These are phyloP conservation scores for Trichoderma asperelloides DNA, from an alignment of 495 filamentous ascomycete species.

Conservation along the genomic window DNA sequence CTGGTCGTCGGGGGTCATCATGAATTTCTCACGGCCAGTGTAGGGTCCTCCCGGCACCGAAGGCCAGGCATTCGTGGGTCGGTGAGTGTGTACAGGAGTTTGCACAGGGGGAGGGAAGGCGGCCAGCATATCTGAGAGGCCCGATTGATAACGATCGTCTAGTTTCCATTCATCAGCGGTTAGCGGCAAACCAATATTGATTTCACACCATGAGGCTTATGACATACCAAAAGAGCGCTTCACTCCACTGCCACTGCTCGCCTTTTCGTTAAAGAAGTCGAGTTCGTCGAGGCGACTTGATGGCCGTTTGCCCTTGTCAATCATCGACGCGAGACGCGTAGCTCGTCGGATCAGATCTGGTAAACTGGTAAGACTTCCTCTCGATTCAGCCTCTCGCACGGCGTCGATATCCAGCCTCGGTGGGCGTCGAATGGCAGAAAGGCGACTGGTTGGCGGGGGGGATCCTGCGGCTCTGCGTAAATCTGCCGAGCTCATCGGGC, in stretches of 20 bases:
- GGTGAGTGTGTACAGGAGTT: conserved; percentile 41
- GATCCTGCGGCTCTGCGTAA: conserved; percentile 23
- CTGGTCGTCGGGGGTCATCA: not conserved
- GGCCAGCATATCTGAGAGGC: conserved; percentile 79
- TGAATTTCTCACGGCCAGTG: not conserved
- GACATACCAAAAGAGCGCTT: conserved; percentile 23
- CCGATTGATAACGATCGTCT: conserved; percentile 35
- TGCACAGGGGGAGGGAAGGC: conserved; percentile 80
- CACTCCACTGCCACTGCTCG: conserved; percentile 23
- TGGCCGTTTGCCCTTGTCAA: conserved; percentile 75
- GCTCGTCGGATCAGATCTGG: conserved; percentile 85
- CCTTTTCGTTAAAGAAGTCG: conserved; percentile 34
- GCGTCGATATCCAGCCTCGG: conserved; percentile 72
- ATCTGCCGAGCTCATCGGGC: not conserved
- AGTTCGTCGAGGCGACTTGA: conserved; percentile 57
- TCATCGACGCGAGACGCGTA: conserved; percentile 74
- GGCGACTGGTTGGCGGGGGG: conserved; percentile 31
- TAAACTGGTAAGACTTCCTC: conserved; percentile 83
- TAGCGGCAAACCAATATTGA: not conserved
- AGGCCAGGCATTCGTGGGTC: conserved; percentile 29
- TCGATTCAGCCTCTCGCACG: conserved; percentile 65
- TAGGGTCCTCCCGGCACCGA: conserved; percentile 16
- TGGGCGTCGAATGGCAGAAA: conserved; percentile 53
- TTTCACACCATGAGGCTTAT: not conserved
- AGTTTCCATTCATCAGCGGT: not conserved